These are phyloP conservation scores for Mycocentrospora acerina DNA, from an alignment of 2,329 filamentous ascomycete genomes.

Conservation along the genomic window DNA sequence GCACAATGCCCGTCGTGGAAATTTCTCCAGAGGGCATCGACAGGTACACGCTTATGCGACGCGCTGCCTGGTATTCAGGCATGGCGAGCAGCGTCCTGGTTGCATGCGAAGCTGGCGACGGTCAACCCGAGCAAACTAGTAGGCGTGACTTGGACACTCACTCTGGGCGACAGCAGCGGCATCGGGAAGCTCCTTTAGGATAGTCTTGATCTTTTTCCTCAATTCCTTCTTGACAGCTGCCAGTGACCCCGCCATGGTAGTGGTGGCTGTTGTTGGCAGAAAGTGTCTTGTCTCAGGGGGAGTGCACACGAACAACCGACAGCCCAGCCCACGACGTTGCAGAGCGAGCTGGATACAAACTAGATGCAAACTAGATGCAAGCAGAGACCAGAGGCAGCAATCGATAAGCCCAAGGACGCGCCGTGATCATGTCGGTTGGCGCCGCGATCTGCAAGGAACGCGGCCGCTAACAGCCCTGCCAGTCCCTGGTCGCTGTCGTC, in stretches of 20 bases:
- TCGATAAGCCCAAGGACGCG: conserved; percentile 13
- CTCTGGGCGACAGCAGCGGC: conserved; percentile 70
- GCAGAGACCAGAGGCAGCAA: conserved; percentile 1
- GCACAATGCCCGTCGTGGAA: conserved; percentile 79
- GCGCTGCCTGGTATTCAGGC: conserved; percentile 73
- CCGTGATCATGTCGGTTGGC: conserved; percentile 15
- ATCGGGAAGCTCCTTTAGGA: conserved; percentile 62
- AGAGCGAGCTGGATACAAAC: no score
- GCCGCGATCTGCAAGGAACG: conserved; percentile 32
- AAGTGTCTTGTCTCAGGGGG: neutral
- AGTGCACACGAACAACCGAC: neutral
- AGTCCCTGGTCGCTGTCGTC: conserved; percentile 3
- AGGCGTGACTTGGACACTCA: conserved; percentile 45
- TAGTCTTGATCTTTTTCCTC: conserved; percentile 67
- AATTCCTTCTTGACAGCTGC: conserved; percentile 74
- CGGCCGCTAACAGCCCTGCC: conserved; percentile 20
- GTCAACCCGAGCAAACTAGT: conserved; percentile 12
- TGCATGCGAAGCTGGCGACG: conserved; percentile 61
- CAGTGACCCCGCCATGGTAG: conserved; percentile 52
- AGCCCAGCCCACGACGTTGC: no score
- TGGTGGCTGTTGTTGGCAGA: conserved; percentile 5
- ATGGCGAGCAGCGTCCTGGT: conserved; percentile 66
- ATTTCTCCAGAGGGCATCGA: conserved; percentile 90
- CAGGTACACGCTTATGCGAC: conserved; percentile 80
- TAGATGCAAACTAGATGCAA: neutral